Base-by-base conservation (phyloP, 768 basidiomycete genomes). In the Boletus fagicola region DNA sequence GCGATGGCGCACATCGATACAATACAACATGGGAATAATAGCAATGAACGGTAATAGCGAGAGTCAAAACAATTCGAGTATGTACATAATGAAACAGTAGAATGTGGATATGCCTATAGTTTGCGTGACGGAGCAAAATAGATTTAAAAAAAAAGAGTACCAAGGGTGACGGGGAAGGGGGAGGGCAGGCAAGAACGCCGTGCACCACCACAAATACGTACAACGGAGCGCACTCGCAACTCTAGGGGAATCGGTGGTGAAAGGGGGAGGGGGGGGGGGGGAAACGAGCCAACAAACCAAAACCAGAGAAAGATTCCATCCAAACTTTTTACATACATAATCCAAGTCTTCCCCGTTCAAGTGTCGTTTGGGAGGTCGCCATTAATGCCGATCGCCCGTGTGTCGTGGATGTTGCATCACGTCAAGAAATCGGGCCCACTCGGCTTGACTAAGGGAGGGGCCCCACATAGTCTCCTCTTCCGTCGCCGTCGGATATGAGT, bases 391-490 rank as follows among this genome's bases (percentile, higher is more conserved):
- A 51, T 69, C 71, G 22, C 62, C 62, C 42, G 66, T 54, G 57
- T 68, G 68, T 55, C 69, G 56, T 53, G 77, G 71, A 16, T 83
- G 80, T 65, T 84, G 78, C 72, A 89, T 78, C 45, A 81, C 85
- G 58, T 88, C 85, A 72, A 90, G 72, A 67, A 83, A 82, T 57
- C 78, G 77, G 40, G 75, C 77, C 86, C 90, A 91, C 72, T 91
- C 90, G 40, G 84, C 83, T 62, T 88, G 85, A 54, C 83, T 88
- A 66, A 92, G 87, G 38, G 85, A 81, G 16, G 88, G 80, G 43
- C 88, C 88, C 88, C 89, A 92, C 77, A 90, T 85, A 33, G 77
- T 77, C 38, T 78, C 74, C 60, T 87, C 85, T 57, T 86, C 86
- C 45, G 82, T 79, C 40, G 63, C 45, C 35, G 68, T 46, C 28